phyloP scores from a whole-genome alignment of 306 rosid species.

The Ochetophila trinervis region DNA sequence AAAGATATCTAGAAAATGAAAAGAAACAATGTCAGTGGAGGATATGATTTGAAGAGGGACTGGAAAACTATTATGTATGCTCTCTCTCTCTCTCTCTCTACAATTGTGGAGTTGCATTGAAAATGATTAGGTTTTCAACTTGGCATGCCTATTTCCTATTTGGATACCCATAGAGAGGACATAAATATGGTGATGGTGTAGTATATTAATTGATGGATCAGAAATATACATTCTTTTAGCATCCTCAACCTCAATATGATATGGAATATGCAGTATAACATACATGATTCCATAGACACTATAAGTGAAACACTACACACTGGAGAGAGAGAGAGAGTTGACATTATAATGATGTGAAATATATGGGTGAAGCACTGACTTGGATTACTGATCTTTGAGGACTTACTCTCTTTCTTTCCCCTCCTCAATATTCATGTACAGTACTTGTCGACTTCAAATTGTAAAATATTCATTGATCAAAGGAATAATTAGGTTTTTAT shows the following conservation, averaged over 20 bases:
- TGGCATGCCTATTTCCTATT: slow-evolving; percentile 13
- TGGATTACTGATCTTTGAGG: not conserved
- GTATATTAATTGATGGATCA: slow-evolving; percentile 1
- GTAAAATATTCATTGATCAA: no score
- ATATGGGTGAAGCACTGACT: slow-evolving; percentile 16
- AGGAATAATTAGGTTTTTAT: no score
- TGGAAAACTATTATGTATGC: not conserved
- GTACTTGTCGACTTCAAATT: no score
- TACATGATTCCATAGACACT: not conserved
- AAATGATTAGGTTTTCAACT: slow-evolving; percentile 30
- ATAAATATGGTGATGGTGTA: not conserved
- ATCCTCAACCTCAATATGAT: no score
- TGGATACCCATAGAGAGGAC: slow-evolving; percentile 18
- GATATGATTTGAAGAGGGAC: slow-evolving; percentile 24
- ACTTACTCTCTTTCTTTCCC: no score
- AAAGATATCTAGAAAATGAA: slow-evolving; percentile 2
- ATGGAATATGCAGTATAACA: not conserved
- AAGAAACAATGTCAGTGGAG: not conserved
- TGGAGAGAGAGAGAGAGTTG: slow-evolving; percentile 9
- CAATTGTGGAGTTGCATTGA: not conserved
- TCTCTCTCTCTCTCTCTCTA: no score
- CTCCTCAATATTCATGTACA: no score
- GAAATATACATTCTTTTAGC: not conserved
- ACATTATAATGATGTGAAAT: not conserved
- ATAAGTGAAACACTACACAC: not conserved